Base-by-base conservation (phyloP, 495 filamentous ascomycete species). In the Podospora anserina region DNA sequence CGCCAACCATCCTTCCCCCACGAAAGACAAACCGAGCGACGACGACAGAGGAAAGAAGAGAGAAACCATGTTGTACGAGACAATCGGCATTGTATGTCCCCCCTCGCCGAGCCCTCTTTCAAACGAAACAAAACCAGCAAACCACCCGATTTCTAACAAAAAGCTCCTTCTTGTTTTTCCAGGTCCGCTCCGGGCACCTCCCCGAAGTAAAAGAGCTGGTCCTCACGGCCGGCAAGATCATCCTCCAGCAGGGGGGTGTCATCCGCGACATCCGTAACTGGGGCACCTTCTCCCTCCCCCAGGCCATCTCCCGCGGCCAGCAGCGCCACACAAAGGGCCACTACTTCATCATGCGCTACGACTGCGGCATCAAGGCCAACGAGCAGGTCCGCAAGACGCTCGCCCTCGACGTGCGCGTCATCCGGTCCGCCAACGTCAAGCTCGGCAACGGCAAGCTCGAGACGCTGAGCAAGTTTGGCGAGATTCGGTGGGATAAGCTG, bases 311-410 rank as follows among this genome's bases (percentile, higher is more conserved):
- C 70, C 88, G 88, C 76, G 90, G 94, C 80, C 92, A 97, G 80
- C 86, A 88, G 66, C 85, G 85, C 66, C 90, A 98, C 83, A 87
- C 86, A 65, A 84, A 85, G 49, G 95, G 96, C 39, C 93, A 97
- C 80, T 96, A 98, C 84, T 99, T 99, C 83, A 88, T 96, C 75
- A 92, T 99, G 92, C 92, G 95, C 69, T 99, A 96, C 82, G 95
- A 99, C 78, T 75, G 89, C 39, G 87, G 86, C 57, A 85, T 87
- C 26, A 69, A 79, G 55, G 89, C 90, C 16, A 94, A 98, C 81
- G 78, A 88, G 57, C 84, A 85, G 57, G 85, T 98, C 5, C 84
- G 87, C 69, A 82, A 88, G 66, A 93, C 90, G 20, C 81, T 98
- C 72, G 84, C 86, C n/a, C 82, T 97, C 74, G 95, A 99, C 77